Conservation (phyloP, 306 rosid genomes). For the Neltuma alba region DNA sequence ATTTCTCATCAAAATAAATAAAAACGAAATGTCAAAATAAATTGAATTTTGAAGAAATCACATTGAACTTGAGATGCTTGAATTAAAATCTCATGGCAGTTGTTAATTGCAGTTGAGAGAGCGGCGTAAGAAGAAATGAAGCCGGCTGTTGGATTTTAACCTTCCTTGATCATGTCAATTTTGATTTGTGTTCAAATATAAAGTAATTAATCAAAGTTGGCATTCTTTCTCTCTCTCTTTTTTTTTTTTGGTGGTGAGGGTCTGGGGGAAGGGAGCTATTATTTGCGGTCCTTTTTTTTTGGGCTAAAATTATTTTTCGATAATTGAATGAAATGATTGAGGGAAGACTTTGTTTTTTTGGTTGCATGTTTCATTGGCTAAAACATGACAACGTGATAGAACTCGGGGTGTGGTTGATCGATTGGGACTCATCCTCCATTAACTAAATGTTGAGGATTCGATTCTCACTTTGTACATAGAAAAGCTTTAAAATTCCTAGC, state of each 20-base stretch:
- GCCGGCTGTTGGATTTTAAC: not conserved
- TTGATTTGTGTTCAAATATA: not conserved
- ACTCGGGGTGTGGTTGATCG: no score
- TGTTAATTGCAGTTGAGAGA: not conserved
- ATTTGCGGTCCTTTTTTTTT: not conserved
- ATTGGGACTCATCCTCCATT: no score
- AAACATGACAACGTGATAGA: no score
- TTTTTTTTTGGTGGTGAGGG: no score
- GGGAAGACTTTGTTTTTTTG: not conserved
- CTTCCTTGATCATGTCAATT: not conserved
- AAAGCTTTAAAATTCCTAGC: no score
- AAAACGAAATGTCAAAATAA: not conserved
- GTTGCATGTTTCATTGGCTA: not conserved
- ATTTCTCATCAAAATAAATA: not conserved
- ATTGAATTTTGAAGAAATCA: not conserved
- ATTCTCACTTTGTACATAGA: no score
- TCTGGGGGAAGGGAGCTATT: no score
- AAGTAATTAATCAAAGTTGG: not conserved
- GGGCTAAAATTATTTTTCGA: not conserved
- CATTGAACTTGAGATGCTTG: not conserved
- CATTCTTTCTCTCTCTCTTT: not conserved
- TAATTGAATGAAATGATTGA: not conserved
- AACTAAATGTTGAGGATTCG: no score
- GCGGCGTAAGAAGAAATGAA: not conserved
- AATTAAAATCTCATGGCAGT: not conserved